Conservation (phyloP, 1,139 yeast genomes). For the Candida sp. region DNA sequence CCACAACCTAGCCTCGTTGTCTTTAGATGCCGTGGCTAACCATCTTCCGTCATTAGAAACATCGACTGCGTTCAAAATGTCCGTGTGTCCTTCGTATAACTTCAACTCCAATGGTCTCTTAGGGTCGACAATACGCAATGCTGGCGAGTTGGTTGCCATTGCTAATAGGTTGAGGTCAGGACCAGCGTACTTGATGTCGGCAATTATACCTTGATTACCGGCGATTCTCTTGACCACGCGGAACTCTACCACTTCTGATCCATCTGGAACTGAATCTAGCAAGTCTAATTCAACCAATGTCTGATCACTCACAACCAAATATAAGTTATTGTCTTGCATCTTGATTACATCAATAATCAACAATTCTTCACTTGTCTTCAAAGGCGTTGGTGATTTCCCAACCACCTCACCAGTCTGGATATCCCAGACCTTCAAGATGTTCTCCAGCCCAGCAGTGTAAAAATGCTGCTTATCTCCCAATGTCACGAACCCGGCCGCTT, state of each 20-base stretch:
- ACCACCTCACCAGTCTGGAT: constrained; percentile 37
- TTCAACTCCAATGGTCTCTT: constrained; percentile 61
- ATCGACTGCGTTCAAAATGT: constrained; percentile 82
- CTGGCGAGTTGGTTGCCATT: constrained; percentile 95
- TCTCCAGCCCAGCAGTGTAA: constrained; percentile 85
- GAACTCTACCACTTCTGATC: constrained; percentile 28
- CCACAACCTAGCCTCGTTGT: constrained; percentile 87
- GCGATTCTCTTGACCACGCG: constrained; percentile 64
- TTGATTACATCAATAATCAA: constrained; percentile 62
- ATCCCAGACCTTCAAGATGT: constrained; percentile 68
- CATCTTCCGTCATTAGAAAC: constrained; percentile 80
- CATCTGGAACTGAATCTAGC: constrained; percentile 15
- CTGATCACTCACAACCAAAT: constrained; percentile 79
- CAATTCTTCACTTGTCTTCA: constrained; percentile 68
- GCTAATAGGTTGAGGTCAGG: constrained; percentile 64
- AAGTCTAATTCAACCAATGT: constrained; percentile 64
- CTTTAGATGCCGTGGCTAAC: constrained; percentile 96
- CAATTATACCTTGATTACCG: constrained; percentile 96
- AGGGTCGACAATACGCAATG: constrained; percentile 72
- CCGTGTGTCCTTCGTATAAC: constrained; percentile 81
- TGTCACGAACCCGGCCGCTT: constrained; percentile 70
- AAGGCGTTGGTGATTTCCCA: constrained; percentile 53
- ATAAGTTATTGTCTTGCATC: constrained; percentile 24
- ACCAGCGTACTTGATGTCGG: constrained; percentile 83
- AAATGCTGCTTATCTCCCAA: constrained; percentile 35